phyloP scores from a whole-genome alignment of 1,284 basidiomycete genomes.

The Apiotrichum laibachii region DNA sequence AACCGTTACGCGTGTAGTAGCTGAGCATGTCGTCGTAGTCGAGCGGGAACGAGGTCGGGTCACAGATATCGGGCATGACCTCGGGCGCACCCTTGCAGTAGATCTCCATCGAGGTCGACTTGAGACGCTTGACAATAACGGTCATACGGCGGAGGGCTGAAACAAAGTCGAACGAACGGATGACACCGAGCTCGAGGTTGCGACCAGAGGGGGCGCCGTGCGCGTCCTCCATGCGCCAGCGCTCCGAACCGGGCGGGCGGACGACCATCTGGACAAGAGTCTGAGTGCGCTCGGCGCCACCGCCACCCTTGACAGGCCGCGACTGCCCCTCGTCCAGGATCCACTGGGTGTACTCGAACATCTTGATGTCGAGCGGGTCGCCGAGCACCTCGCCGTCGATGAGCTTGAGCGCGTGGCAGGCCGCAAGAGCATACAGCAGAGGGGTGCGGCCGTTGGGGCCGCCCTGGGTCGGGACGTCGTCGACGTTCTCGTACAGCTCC shows the following conservation, averaged over 20 bases:
- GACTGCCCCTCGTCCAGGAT: conserved; percentile 86
- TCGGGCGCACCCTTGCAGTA: conserved; percentile 99
- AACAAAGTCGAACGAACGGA: conserved; percentile 95
- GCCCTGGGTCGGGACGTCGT: conserved; percentile 71
- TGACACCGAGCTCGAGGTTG: conserved; percentile 93
- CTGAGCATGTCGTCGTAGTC: conserved; percentile 96
- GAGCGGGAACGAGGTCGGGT: conserved; percentile 80
- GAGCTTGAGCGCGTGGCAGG: conserved; percentile 93
- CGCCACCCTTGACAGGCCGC: conserved; percentile 55
- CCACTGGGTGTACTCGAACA: conserved; percentile 98
- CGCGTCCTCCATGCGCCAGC: conserved; percentile 89
- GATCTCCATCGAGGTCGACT: conserved; percentile 91
- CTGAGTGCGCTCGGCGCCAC: conserved; percentile 65
- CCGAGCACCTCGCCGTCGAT: conserved; percentile 87
- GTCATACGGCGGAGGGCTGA: conserved; percentile 93
- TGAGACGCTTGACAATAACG: conserved; percentile 92
- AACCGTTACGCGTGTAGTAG: conserved; percentile 96
- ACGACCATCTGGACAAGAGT: conserved; percentile 96
- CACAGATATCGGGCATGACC: conserved; percentile 94
- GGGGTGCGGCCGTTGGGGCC: conserved; percentile 67
- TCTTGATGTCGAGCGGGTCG: conserved; percentile 94
- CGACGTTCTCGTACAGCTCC: conserved; percentile 81
- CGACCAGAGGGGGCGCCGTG: conserved; percentile 60
- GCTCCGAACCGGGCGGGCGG: conserved; percentile 83
- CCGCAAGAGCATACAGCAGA: conserved; percentile 88